These are phyloP conservation scores for Ophiostoma montium DNA, from an alignment of 2,329 filamentous ascomycete genomes.

Conservation along the genomic window DNA sequence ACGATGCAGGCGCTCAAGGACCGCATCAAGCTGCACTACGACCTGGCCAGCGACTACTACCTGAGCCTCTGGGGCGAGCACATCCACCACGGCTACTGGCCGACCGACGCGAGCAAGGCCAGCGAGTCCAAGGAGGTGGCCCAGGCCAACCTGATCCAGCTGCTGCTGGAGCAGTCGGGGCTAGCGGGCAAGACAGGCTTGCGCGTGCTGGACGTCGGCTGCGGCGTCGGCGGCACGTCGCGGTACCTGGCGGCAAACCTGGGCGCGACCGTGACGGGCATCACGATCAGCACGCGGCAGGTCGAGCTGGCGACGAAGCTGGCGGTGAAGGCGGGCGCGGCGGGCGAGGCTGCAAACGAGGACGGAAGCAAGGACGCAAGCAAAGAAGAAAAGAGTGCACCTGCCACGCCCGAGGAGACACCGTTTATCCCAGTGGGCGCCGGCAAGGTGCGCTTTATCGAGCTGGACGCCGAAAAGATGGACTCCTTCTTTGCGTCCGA, in stretches of 20 bases:
- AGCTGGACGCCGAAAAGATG: slow-evolving; percentile 49
- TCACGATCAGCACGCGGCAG: slow-evolving; percentile 45
- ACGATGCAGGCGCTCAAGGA: slow-evolving; percentile 39
- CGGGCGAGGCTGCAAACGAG: slow-evolving; percentile 7
- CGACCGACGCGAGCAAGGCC: slow-evolving; percentile 27
- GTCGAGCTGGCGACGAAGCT: slow-evolving; percentile 43
- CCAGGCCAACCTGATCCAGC: slow-evolving; percentile 41
- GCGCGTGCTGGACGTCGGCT: slow-evolving; percentile 44
- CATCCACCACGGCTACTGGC: slow-evolving; percentile 50
- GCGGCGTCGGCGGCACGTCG: slow-evolving; percentile 45
- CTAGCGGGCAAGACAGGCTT: slow-evolving; percentile 15
- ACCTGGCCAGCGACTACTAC: slow-evolving; percentile 48
- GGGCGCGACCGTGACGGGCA: slow-evolving; percentile 39
- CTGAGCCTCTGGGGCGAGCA: slow-evolving; percentile 49
- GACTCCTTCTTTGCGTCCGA: slow-evolving; percentile 30
- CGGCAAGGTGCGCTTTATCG: slow-evolving; percentile 38
- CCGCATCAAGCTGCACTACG: slow-evolving; percentile 45
- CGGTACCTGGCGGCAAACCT: slow-evolving; percentile 38
- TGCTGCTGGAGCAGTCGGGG: slow-evolving; percentile 35
- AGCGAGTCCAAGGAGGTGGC: slow-evolving; percentile 42
- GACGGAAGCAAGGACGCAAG: no score
- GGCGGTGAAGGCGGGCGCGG: slow-evolving; percentile 22
- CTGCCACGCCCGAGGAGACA: slow-evolving; percentile 2
- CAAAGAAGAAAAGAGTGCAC: no score
- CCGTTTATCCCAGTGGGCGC: slow-evolving; percentile 25